Evolutionary conservation across 768 basidiomycete species (phyloP).

Genomic region (Kwoniella sp.): DNA sequence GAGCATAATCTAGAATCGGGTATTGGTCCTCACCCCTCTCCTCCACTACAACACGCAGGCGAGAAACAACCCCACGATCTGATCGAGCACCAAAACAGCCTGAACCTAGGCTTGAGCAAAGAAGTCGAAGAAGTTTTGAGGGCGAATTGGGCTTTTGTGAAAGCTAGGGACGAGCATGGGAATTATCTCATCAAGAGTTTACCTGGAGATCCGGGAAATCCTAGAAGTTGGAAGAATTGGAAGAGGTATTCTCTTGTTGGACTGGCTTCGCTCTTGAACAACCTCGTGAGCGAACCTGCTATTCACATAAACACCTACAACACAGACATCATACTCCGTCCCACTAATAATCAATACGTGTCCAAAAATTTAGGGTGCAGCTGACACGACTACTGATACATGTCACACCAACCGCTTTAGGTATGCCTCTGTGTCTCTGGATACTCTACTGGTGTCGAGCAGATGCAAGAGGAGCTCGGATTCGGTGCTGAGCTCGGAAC

Average conservation of each 20-base stretch:
- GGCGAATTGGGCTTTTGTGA: background rate
- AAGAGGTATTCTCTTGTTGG: constrained; percentile 34
- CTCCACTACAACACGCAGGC: background rate
- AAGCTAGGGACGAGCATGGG: constrained; percentile 25
- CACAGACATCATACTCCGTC: too few relatives aligned
- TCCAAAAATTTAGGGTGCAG: too few relatives aligned
- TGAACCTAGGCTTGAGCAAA: background rate
- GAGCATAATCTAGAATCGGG: background rate
- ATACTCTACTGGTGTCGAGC: constrained; percentile 34
- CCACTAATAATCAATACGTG: too few relatives aligned
- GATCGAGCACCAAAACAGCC: background rate
- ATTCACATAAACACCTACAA: too few relatives aligned
- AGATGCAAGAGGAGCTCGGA: constrained; percentile 37
- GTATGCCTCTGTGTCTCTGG: constrained; percentile 38
- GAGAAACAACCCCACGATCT: background rate
- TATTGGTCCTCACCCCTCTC: background rate
- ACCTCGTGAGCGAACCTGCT: constrained; percentile 26
- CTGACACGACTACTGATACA: too few relatives aligned
- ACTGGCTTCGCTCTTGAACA: constrained; percentile 34
- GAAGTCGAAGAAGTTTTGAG: background rate
- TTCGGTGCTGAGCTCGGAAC: constrained; percentile 35
- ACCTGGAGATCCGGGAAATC: constrained; percentile 27
- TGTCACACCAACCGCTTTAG: too few relatives aligned
- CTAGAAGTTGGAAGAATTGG: constrained; percentile 40
- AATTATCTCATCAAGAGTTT: constrained; percentile 30